phyloP scores from a whole-genome alignment of 1,284 basidiomycete genomes.

The Macrocystidia cucumis region DNA sequence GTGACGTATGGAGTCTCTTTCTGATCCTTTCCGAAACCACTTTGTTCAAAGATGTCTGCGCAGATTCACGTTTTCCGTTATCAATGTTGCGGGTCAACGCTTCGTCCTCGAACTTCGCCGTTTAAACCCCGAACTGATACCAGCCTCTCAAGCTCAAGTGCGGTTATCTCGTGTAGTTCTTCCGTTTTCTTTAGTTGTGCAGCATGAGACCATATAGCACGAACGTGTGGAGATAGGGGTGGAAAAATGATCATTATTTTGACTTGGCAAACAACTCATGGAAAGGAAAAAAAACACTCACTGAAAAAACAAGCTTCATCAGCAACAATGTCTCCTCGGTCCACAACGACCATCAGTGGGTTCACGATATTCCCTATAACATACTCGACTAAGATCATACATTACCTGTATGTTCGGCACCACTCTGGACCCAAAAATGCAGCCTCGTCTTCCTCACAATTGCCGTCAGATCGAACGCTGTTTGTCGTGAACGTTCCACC shows the following conservation, averaged over 20 bases:
- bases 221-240: not conserved
- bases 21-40: not conserved
- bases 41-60: not conserved
- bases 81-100: constrained; percentile 9
- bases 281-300: not conserved
- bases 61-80: constrained; percentile 9
- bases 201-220: not conserved
- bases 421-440: constrained; percentile 43
- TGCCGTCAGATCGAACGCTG: constrained; percentile 69
- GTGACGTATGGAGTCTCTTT: constrained; percentile 6
- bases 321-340: constrained; percentile 15
- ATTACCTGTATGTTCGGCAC: constrained; percentile 54
- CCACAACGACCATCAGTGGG: constrained; percentile 32
- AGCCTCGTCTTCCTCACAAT: constrained; percentile 17
- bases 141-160: not conserved
- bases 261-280: not conserved
- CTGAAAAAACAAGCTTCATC: not conserved
- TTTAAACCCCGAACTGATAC: constrained; percentile 1
- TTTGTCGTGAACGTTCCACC: constrained; percentile 85
- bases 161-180: not conserved
- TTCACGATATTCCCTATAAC: constrained; percentile 54
- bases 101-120: constrained; percentile 9
- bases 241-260: not conserved
- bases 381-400: constrained; percentile 46
- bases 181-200: not conserved